Evolutionary conservation across 345 rosid genomes (phyloP), one percentile per base, ranked within the genome.

Genomic region (Boechera retrofracta): DNA sequence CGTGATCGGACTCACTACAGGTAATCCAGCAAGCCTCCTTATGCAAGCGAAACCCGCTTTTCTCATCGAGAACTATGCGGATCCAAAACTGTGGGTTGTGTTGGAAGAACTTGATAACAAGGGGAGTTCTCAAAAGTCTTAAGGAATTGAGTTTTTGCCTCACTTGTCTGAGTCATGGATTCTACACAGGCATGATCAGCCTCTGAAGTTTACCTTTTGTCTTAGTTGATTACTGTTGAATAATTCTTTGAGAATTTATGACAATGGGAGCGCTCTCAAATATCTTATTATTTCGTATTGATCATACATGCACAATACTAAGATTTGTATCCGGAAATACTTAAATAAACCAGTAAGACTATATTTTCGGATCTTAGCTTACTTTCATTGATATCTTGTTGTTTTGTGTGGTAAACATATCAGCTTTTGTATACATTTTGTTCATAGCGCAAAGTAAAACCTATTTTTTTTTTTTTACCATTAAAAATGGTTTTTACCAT

Each of bases 71-170:
- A 80, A 88, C 79, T 96, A 96, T 32, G 93, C 79, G 8, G 99
- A 96, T 72, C 89, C 92, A 0, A 91, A 86, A 78, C 72, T 96
- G 72, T 89, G 82, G 98, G 83, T 83, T 3, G 95, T 96, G 67
- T 79, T 96, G 51, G 93, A 89, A 75, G 93, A 89, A 71, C 84
- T 91, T 13, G 94, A 89, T 69, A 83, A 74, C 72, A 83, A 76
- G 65, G 59, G n/a, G 16, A 83, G 12, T 60, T 75, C 81, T 42
- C 32, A 54, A 44, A 63, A 74, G 41, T 45, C 38, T 69, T 70
- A 9, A 35, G 33, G 33, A 31, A 44, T 45, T 35, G 35, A 26
- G 64, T 38, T 10, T 21, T 35, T 16, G 79, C 0, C 45, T 76
- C 54, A 47, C 13, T 66, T 58, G 68, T 75, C 18, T 35, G 5